A percentile compares a stretch with the other conserved stretches of the same genome.
These are phyloP conservation scores for Hippophae gyantsensis DNA, from an alignment of 306 rosid genomes.

Conservation along the genomic window DNA sequence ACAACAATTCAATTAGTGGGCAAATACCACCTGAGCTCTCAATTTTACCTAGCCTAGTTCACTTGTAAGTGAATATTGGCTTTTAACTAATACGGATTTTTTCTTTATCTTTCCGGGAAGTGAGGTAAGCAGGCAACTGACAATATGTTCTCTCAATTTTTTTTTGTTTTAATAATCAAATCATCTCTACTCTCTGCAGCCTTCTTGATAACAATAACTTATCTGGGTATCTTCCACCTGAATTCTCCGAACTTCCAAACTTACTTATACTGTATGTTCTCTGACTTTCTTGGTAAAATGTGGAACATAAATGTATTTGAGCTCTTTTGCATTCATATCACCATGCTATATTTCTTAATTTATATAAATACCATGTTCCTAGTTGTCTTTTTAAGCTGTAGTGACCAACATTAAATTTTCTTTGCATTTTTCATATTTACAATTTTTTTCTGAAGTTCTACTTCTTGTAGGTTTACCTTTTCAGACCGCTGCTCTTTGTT, in stretches of 20 bases:
- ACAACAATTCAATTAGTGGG: slow-evolving; percentile 90
- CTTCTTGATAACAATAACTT: slow-evolving; percentile 89
- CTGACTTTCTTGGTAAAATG: not conserved
- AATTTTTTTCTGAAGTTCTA: too few relatives aligned
- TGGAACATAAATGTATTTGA: not conserved
- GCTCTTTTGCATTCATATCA: not conserved
- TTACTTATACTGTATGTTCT: slow-evolving; percentile 46
- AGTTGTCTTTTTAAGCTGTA: too few relatives aligned
- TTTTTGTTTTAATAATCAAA: too few relatives aligned
- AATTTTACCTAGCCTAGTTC: slow-evolving; percentile 50
- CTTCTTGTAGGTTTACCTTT: too few relatives aligned
- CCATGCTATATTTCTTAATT: not conserved
- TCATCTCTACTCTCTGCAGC: slow-evolving; percentile 42
- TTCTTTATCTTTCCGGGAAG: not conserved
- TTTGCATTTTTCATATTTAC: too few relatives aligned
- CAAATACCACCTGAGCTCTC: slow-evolving; percentile 65
- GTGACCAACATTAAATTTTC: too few relatives aligned
- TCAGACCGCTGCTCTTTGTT: too few relatives aligned
- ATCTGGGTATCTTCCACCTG: slow-evolving; percentile 68
- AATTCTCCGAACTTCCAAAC: slow-evolving; percentile 38
- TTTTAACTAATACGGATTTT: not conserved
- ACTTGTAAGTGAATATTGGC: slow-evolving; percentile 50
- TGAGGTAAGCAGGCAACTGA: not conserved
- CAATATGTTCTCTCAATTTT: not conserved
- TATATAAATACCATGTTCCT: too few relatives aligned